Evolutionary conservation across 2,329 filamentous ascomycete species (phyloP), one percentile per base, ranked within the genome.

Genomic region (Raffaelea deltoideospora): DNA sequence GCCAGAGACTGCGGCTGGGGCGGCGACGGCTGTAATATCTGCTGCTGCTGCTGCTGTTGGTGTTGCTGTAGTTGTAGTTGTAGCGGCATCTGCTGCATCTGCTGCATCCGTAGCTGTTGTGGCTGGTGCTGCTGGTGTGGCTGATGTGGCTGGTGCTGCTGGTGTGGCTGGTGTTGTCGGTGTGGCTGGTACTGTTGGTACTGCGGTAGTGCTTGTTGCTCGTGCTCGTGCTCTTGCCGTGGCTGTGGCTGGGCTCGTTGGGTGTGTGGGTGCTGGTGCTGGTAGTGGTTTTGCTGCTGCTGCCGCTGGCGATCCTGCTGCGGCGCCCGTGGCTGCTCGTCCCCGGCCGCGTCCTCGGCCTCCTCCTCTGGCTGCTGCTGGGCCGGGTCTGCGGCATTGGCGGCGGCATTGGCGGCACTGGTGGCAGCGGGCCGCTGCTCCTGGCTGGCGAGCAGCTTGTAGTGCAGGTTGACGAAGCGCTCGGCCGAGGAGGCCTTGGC

Each of bases 401-500:
- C n/a, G n/a, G n/a, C n/a, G n/a, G n/a, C n/a, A n/a, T 17, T 17
- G 28, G 7, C 7, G 11, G 27, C 11, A 11, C 22, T 22, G 17
- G 15, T 33, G 45, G 18, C 47, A n/a, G n/a, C n/a, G n/a, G 28
- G 28, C 41, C 29, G 55, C 10, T 60, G 56, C 18, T 70, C 65
- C 48, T 73, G 69, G 40, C 68, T 66, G 4, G 66, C 65, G 18
- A 72, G 51, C 36, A 76, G 58, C 45, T 65, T 66, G 47, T 69
- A 70, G 50, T 76, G 69, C 22, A 76, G 53, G 39, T 63, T 64
- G 45, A 76, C 64, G 45, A 76, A 75, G 15, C 69, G 57, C 53
- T 76, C 69, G 2, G 70, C 69, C 3, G 69, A 69, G 5, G 65
- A 64, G 4, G 69, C 69, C 51, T 74, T 75, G 39, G 72, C 71